Conservation (phyloP, 345 rosid species). For the Moricandia moricandioides region DNA sequence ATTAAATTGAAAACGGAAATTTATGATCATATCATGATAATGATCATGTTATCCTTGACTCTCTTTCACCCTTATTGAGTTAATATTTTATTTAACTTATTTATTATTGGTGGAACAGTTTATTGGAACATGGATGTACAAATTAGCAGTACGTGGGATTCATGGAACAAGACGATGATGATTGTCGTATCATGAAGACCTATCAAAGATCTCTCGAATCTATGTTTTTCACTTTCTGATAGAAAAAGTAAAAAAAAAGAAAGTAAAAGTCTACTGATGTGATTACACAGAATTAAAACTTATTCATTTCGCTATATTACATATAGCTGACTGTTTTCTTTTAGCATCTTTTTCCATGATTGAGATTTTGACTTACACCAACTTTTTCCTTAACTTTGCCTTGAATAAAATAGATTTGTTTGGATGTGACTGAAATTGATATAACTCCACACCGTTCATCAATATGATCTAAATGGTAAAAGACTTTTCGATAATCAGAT, state of each 20-base stretch:
- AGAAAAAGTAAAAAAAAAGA: conserved; percentile 21
- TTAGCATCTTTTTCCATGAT: conserved; percentile 34
- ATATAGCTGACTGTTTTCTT: conserved; percentile 22
- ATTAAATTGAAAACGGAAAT: neutral
- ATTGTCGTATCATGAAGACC: conserved; percentile 38
- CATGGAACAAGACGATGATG: conserved; percentile 36
- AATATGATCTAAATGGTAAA: neutral
- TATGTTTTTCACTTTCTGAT: conserved; percentile 32
- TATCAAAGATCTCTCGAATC: conserved; percentile 32
- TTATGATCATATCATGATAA: neutral
- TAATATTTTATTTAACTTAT: neutral
- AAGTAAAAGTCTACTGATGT: conserved; percentile 31
- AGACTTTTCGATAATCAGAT: neutral
- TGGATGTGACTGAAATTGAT: conserved; percentile 20
- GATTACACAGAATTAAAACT: conserved; percentile 29
- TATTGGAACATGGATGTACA: neutral
- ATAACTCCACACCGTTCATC: neutral
- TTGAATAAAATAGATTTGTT: conserved; percentile 15
- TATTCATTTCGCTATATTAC: neutral
- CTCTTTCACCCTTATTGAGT: no score
- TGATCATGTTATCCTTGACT: no score
- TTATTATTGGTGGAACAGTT: neutral
- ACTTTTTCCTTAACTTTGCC: conserved; percentile 17
- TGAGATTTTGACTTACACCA: conserved; percentile 25
- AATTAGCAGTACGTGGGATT: conserved; percentile 30